phyloP scores from a whole-genome alignment of 805 yeast species.

The Scheffersomyces amazonensis region DNA sequence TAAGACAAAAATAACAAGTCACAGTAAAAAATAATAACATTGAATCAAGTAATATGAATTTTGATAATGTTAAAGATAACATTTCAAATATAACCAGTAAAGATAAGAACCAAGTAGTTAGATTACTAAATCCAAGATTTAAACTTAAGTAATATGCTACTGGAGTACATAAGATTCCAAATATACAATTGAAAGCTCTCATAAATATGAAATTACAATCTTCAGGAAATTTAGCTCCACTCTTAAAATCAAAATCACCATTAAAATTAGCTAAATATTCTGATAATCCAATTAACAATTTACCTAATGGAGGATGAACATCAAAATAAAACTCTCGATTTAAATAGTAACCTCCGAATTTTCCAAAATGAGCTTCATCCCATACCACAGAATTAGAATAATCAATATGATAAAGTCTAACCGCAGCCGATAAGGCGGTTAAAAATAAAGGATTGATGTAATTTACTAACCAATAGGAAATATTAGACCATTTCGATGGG shows the following conservation, averaged over 20 bases:
- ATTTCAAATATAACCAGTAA: conserved; percentile 79
- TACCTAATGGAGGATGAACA: conserved; percentile 97
- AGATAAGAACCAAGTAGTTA: conserved; percentile 74
- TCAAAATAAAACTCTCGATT: conserved; percentile 90
- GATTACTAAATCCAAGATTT: conserved; percentile 67
- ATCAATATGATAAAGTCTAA: conserved; percentile 75
- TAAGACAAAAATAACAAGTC: conserved; percentile 30
- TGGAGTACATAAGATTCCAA: conserved; percentile 83
- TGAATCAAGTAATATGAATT: conserved; percentile 88
- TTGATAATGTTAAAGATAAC: conserved; percentile 80
- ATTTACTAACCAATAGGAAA: conserved; percentile 7
- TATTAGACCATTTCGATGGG: not conserved
- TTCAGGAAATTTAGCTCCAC: conserved; percentile 75
- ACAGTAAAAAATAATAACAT: conserved; percentile 87
- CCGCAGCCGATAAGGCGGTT: conserved; percentile 34
- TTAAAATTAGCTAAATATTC: conserved; percentile 85
- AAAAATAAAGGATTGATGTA: conserved; percentile 28
- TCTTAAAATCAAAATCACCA: conserved; percentile 86
- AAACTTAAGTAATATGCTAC: conserved; percentile 80
- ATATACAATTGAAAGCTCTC: conserved; percentile 84
- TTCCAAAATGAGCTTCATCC: conserved; percentile 98
- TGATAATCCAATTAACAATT: conserved; percentile 84
- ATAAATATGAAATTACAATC: conserved; percentile 76
- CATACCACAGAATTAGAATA: conserved; percentile 78
- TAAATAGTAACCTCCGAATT: conserved; percentile 89